Percentiles rank a stretch among this genome's conserved stretches.
phyloP scores from a whole-genome alignment of 208 protist species.

The Leishmania lainsoni region DNA sequence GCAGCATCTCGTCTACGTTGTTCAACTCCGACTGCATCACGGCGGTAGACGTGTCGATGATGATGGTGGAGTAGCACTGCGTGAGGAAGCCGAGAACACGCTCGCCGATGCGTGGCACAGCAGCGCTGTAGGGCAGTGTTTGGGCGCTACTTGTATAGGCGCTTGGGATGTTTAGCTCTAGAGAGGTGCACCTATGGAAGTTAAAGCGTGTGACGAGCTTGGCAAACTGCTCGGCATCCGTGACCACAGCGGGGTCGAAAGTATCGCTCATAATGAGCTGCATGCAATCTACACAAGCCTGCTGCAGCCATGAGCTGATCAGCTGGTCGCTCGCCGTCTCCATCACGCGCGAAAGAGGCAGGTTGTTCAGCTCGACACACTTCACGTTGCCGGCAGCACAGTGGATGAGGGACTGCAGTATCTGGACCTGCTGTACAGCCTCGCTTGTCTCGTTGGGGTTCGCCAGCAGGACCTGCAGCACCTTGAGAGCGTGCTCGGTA shows the following conservation, averaged over 20 bases:
- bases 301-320: slow-evolving; percentile 82
- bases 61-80: slow-evolving; percentile 79
- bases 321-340: slow-evolving; percentile 81
- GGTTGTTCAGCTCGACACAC: slow-evolving; percentile 69
- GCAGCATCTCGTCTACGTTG: slow-evolving; percentile 91
- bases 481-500: slow-evolving; percentile 48
- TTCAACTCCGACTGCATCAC: slow-evolving; percentile 88
- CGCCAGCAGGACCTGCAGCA: slow-evolving; percentile 52
- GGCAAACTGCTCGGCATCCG: slow-evolving; percentile 54
- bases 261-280: slow-evolving; percentile 69
- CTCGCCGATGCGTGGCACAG: slow-evolving; percentile 71
- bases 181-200: slow-evolving; percentile 57
- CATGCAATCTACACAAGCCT: slow-evolving; percentile 68
- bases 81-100: slow-evolving; percentile 64
- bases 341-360: slow-evolving; percentile 72
- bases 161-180: slow-evolving; percentile 68
- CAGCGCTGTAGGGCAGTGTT: slow-evolving; percentile 69
- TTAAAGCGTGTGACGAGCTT: slow-evolving; percentile 63
- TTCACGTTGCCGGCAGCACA: slow-evolving; percentile 65
- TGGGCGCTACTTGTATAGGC: slow-evolving; percentile 48
- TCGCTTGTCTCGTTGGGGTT: slow-evolving; percentile 58
- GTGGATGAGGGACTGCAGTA: slow-evolving; percentile 63
- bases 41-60: slow-evolving; percentile 52
- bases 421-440: slow-evolving; percentile 63
- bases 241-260: slow-evolving; percentile 52